Conservation (phyloP, 73 alveolate species). For the Tetrahymena thermophila region DNA sequence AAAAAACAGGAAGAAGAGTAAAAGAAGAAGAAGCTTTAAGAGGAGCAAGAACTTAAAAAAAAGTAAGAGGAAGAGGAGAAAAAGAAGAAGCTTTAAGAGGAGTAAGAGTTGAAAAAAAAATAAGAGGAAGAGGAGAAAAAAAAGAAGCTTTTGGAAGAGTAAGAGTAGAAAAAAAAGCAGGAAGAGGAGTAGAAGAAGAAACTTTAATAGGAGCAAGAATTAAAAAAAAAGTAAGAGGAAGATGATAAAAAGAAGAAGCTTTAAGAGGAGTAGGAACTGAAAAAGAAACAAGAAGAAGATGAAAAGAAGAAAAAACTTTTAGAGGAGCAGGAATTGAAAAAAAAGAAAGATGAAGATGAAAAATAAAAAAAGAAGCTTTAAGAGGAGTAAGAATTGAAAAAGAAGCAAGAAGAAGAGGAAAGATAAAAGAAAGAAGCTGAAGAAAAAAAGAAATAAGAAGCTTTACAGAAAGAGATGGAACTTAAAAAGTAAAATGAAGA, state of each 20-base stretch:
- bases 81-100: slow-evolving; percentile 27
- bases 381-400: slow-evolving; percentile 23
- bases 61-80: neutral
- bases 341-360: neutral
- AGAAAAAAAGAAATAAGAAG: neutral
- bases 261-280: neutral
- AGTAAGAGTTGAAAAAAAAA: neutral
- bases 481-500: neutral
- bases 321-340: neutral
- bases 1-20: slow-evolving; percentile 32
- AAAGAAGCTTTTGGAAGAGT: neutral
- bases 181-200: slow-evolving; percentile 38
- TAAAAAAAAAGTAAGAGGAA: neutral
- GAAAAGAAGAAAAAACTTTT: neutral
- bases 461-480: neutral
- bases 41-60: slow-evolving; percentile 6
- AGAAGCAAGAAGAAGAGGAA: slow-evolving; percentile 36
- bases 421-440: neutral
- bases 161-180: neutral
- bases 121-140: neutral
- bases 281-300: neutral
- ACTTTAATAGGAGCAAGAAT: slow-evolving; percentile 1
- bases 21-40: slow-evolving; percentile 8
- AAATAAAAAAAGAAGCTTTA: neutral
- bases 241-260: neutral